Base-by-base conservation (phyloP, 75 land plant genomes). In the Cupressus sempervirens region DNA sequence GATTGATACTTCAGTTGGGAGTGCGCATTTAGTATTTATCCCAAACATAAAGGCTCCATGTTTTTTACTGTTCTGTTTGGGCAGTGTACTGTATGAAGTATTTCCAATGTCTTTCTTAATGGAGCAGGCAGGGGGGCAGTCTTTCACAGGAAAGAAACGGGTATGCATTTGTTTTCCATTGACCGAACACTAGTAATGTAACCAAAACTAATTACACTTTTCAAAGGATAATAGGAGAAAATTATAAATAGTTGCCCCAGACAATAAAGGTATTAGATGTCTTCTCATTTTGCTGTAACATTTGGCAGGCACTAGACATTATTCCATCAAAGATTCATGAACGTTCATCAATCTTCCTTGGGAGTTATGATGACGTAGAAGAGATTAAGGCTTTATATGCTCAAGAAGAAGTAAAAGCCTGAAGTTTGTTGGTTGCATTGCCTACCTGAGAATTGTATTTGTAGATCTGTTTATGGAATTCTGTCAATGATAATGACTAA, bases 41-140 rank as follows among this genome's bases (percentile, higher is more conserved):
- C 82, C n/a, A 80, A 23, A 40, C 3, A 41, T 80, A 80, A n/a
- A 80, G 35, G 12, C 14, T 32, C 30, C n/a, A 23, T 11, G 2
- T 72, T 72, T 72, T 34, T 0, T 82, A n/a, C 6, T 84, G 38
- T 72, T 72, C 32, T 72, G 11, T 4, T 7, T 82, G 40, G 82
- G 53, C 93, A 97, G 99, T 82, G 99, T 97, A 80, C 91, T 97
- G 9, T 97, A 97, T 86, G 98, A 97, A 88, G 99, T 97, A 34
- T 97, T 97, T 73, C 99, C 99, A 20, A 95, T 95, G 99, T 93
- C 99, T 41, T 97, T 94, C 88, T 90, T 95, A 87, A 93, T 95
- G 92, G 99, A 97, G 68, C 96, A 97, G 92, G 99, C 99, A 48
- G 98, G 99, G 54, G 99, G 99, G 6, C 98, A 96, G 70, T 89